Percentiles rank a stretch among this genome's conserved stretches.
Conservation (phyloP, 208 protist genomes). For the Trypanosoma boissoni region DNA sequence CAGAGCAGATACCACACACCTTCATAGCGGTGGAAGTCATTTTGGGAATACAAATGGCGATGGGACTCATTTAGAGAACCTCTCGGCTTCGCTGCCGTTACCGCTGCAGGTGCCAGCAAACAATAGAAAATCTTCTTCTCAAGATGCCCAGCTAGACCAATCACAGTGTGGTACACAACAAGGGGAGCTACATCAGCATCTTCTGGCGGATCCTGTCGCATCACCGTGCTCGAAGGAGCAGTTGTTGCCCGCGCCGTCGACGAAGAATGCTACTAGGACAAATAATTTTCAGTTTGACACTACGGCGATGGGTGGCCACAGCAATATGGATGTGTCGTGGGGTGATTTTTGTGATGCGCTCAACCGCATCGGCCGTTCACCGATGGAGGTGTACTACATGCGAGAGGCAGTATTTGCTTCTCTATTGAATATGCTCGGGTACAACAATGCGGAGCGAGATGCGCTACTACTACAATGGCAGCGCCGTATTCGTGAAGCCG, state of each 20-base stretch:
- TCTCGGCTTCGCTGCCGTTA: too few relatives aligned
- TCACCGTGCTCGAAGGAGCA: too few relatives aligned
- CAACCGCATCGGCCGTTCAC: slow-evolving; percentile 18
- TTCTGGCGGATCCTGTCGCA: too few relatives aligned
- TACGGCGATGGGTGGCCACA: not conserved
- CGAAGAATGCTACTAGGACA: not conserved
- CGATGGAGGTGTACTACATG: slow-evolving; percentile 52
- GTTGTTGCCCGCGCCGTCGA: not conserved
- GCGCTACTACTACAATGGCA: slow-evolving; percentile 49
- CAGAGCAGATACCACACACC: not conserved
- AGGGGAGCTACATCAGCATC: too few relatives aligned
- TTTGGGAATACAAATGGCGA: too few relatives aligned
- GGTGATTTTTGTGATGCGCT: slow-evolving; percentile 18
- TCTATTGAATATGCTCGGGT: slow-evolving; percentile 27
- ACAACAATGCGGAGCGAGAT: slow-evolving; percentile 32
- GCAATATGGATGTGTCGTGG: not conserved
- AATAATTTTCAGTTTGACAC: too few relatives aligned
- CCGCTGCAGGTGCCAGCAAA: too few relatives aligned
- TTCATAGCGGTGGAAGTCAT: not conserved
- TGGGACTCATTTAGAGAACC: too few relatives aligned
- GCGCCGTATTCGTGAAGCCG: slow-evolving; percentile 31
- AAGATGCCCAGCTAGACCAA: too few relatives aligned
- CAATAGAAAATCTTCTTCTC: too few relatives aligned
- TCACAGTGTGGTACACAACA: too few relatives aligned
- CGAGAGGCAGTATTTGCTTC: slow-evolving; percentile 30